Evolutionary conservation across 805 yeast species (phyloP).

Genomic region (Ogataea ganodermae): DNA sequence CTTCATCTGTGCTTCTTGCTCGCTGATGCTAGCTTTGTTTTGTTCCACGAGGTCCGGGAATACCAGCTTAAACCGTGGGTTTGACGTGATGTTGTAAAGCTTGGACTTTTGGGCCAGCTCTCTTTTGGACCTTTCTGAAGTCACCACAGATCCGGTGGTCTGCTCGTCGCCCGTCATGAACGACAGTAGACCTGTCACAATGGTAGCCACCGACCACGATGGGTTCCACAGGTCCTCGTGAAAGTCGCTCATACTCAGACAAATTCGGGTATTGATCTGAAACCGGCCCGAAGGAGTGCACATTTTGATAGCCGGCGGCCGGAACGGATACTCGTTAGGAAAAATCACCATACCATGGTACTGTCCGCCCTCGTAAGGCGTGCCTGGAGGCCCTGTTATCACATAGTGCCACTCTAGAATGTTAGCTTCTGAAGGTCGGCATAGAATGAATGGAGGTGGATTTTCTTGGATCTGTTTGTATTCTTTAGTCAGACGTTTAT

Average conservation of each 20-base stretch:
- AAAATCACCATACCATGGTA: conserved; percentile 86
- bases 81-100: conserved; percentile 57
- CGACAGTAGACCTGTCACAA: conserved; percentile 81
- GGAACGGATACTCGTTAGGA: conserved; percentile 85
- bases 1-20: conserved; percentile 12
- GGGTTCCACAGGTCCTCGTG: conserved; percentile 98
- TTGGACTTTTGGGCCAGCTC: conserved; percentile 60
- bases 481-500: conserved; percentile 66
- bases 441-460: conserved; percentile 83
- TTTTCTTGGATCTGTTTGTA: conserved; percentile 72
- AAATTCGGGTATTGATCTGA: conserved; percentile 74
- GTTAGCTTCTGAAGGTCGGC: conserved; percentile 85
- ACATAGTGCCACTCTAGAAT: conserved; percentile 93
- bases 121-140: conserved; percentile 59
- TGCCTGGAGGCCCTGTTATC: conserved; percentile 87
- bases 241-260: conserved; percentile 91
- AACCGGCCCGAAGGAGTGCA: conserved; percentile 90
- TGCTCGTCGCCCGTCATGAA: conserved; percentile 88
- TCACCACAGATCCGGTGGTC: conserved; percentile 78
- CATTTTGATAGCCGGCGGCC: conserved; percentile 89
- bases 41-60: conserved; percentile 68
- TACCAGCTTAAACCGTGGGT: conserved; percentile 55
- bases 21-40: conserved; percentile 39
- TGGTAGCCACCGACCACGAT: conserved; percentile 91
- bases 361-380: conserved; percentile 85